Base-by-base conservation (phyloP, 2,329 filamentous ascomycete species). In the Zymoseptoria ardabiliae region DNA sequence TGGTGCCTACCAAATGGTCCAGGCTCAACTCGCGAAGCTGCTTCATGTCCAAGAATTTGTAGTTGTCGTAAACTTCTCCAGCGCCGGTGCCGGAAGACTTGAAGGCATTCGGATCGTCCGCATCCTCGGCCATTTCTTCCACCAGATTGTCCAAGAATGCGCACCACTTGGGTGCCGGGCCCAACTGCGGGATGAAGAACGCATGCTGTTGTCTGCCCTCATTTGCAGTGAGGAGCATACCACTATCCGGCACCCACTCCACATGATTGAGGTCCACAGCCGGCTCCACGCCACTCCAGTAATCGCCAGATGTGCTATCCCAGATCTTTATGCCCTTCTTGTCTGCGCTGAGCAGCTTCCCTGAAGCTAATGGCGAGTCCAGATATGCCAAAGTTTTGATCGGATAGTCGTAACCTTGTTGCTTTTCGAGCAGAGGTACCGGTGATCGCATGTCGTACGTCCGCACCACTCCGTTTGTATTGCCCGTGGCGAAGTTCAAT, bases 271-370 rank as follows among this genome's bases (percentile, higher is more conserved):
- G 85, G 71, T 99, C 94, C 6, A 97, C 94, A 7, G 91, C 84
- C 2, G 94, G 94, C 70, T 99, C 94, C 51, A 97, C 90, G 1
- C 91, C 94, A 0, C 94, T 97, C 93, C 94, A 99, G 3, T 93
- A 90, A 21, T 86, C 85, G 58, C 94, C 94, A 59, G 87, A 86
- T 35, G 81, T 78, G 61, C 90, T 85, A 68, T 97, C 91, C 91
- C 93, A 99, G 52, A 99, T 85, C 76, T 99, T 99, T 78, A 99
- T 95, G 66, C 96, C 96, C 63, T 90, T 85, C 76, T 96, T 96
- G 75, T 99, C 95, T 7, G 91, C 86, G 1, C 92, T 95, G 9
- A 66, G 53, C 17, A 66, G 55, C 30, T 66, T 66, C 4, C 53
- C 56, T 13, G 65, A 64, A 6, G 61, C 57, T 19, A 64, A 50